Evolutionary conservation across 1,139 yeast genomes (phyloP).

Genomic region (Diutina sp.): DNA sequence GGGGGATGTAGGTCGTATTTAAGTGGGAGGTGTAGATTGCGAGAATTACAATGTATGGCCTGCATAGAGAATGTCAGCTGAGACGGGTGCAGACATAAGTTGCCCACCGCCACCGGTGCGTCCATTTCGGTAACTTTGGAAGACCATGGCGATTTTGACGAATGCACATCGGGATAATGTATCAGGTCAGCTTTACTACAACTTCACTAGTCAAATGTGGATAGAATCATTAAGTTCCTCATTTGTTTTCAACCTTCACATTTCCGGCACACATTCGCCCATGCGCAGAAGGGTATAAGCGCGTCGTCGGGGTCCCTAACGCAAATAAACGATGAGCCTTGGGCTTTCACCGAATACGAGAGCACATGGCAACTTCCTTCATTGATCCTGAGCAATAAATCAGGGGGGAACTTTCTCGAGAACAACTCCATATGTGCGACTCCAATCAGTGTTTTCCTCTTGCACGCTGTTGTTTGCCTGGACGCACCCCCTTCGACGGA

Average conservation of each 20-base stretch:
- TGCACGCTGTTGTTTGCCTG: neutral
- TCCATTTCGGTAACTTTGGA: neutral
- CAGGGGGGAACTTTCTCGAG: neutral
- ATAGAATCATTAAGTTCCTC: neutral
- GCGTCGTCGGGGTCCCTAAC: neutral
- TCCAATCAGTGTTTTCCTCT: neutral
- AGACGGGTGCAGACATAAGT: neutral
- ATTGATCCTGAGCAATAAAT: neutral
- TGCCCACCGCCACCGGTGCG: neutral
- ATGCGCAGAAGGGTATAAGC: neutral
- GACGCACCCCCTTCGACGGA: neutral
- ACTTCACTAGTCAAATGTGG: neutral
- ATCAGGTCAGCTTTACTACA: no score
- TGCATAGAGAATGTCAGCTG: neutral
- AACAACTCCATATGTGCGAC: neutral
- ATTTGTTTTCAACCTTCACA: neutral
- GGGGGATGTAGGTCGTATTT: neutral
- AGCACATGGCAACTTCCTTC: neutral
- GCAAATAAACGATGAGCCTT: neutral
- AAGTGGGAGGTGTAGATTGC: neutral
- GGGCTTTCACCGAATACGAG: neutral
- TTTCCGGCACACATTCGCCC: neutral
- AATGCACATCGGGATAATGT: no score
- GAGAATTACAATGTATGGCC: neutral
- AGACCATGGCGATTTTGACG: no score